Conservation (phyloP, 2,329 filamentous ascomycete species). For the Talaromyces sp. region DNA sequence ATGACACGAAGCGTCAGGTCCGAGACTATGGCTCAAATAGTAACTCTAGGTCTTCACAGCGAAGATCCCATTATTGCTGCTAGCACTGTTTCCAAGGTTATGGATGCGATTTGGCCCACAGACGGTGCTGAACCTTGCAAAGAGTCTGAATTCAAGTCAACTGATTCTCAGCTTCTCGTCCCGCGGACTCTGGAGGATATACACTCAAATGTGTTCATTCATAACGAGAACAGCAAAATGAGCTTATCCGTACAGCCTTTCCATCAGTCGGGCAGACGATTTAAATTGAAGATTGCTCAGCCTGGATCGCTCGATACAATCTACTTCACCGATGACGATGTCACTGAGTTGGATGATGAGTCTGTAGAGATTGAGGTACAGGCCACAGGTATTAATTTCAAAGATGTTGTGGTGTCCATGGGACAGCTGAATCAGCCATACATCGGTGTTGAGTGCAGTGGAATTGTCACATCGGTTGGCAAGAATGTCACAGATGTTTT, state of each 20-base stretch:
- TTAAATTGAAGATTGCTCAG: constrained; percentile 22
- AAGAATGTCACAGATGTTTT: constrained; percentile 29
- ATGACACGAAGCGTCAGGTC: constrained; percentile 27
- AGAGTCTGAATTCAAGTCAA: constrained; percentile 25
- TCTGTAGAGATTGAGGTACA: constrained; percentile 13
- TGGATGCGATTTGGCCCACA: constrained; percentile 22
- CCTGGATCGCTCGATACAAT: constrained; percentile 25
- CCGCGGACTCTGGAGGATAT: constrained; percentile 23
- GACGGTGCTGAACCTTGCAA: constrained; percentile 17
- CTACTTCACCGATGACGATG: constrained; percentile 26
- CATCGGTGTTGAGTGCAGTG: constrained; percentile 41
- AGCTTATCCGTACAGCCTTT: constrained; percentile 23
- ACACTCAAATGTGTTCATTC: constrained; percentile 23
- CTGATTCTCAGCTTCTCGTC: constrained; percentile 22
- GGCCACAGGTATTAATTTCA: constrained; percentile 16
- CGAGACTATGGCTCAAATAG: constrained; percentile 24
- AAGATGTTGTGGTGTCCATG: constrained; percentile 17
- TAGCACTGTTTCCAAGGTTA: not conserved
- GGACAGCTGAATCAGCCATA: constrained; percentile 15
- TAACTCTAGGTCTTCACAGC: constrained; percentile 24
- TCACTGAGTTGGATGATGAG: constrained; percentile 15
- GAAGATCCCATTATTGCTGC: constrained; percentile 19
- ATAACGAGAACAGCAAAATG: constrained; percentile 26
- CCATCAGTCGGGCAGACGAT: constrained; percentile 21
- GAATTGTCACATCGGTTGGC: constrained; percentile 32